These are phyloP conservation scores for Ilyonectria mors-panacis DNA, from an alignment of 2,329 filamentous ascomycete genomes.

Conservation along the genomic window DNA sequence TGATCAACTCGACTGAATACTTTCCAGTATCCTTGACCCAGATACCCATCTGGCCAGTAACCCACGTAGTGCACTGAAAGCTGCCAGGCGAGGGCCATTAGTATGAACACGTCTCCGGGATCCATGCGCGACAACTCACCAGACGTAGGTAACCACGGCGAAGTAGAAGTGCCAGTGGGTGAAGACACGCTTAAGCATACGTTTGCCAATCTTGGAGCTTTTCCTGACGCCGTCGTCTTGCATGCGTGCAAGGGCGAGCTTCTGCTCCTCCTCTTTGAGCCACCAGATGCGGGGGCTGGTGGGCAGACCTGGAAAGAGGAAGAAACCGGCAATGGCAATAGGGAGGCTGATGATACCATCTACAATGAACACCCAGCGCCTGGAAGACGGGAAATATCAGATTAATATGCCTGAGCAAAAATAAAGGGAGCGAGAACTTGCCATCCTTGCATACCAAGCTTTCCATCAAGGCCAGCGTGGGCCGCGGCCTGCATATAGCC, in stretches of 20 bases:
- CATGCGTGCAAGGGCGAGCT: slow-evolving; percentile 46
- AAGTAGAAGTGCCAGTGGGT: slow-evolving; percentile 48
- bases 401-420: neutral
- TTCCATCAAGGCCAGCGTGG: slow-evolving; percentile 34
- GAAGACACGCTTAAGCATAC: slow-evolving; percentile 47
- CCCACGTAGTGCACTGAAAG: slow-evolving; percentile 41
- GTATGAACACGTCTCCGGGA: neutral
- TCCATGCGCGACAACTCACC: slow-evolving; percentile 8
- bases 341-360: slow-evolving; percentile 53
- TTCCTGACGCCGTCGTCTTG: slow-evolving; percentile 40
- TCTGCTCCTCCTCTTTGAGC: slow-evolving; percentile 44
- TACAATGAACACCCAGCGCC: slow-evolving; percentile 55
- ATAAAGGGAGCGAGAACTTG: slow-evolving; percentile 17
- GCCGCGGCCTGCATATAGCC: slow-evolving; percentile 42
- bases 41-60: slow-evolving; percentile 46
- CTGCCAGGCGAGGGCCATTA: neutral
- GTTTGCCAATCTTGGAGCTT: slow-evolving; percentile 42
- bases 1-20: slow-evolving; percentile 45
- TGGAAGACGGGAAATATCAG: slow-evolving; percentile 2
- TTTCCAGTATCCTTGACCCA: slow-evolving; percentile 43
- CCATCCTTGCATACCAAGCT: slow-evolving; percentile 35
- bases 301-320: slow-evolving; percentile 48
- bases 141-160: slow-evolving; percentile 42
- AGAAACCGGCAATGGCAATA: slow-evolving; percentile 47
- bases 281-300: slow-evolving; percentile 46